Conservation (phyloP, 371 early-diverging fungal species). For the Lichtheimia ornata region DNA sequence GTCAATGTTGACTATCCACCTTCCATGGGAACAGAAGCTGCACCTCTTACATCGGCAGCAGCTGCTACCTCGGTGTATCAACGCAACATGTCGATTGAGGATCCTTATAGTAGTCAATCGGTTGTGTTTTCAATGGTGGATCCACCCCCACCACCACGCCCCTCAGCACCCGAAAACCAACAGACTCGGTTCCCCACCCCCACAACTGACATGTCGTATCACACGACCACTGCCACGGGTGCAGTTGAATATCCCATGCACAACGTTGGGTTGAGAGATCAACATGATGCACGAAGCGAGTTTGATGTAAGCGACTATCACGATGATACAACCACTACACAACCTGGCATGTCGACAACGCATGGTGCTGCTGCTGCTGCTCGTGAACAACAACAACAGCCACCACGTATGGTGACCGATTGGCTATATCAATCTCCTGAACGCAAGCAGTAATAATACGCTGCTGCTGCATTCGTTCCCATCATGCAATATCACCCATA, state of each 20-base stretch:
- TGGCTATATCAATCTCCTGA: conserved; percentile 25
- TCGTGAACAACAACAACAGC: conserved; percentile 5
- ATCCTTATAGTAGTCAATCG: conserved; percentile 39
- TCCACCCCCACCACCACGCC: conserved; percentile 4
- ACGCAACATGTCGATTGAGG: conserved; percentile 33
- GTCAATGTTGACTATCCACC: conserved; percentile 33
- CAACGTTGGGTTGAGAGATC: not conserved
- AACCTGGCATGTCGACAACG: not conserved
- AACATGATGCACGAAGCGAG: conserved; percentile 12
- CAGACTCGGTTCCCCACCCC: conserved; percentile 17
- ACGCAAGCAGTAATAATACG: conserved; percentile 10
- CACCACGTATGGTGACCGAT: conserved; percentile 17
- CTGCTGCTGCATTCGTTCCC: too few species aligned
- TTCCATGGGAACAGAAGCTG: conserved; percentile 20
- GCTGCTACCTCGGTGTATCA: conserved; percentile 9
- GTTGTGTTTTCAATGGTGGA: conserved; percentile 44
- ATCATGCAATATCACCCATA: too few species aligned
- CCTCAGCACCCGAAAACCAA: not conserved
- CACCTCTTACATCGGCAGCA: conserved; percentile 21
- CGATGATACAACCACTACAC: conserved; percentile 14
- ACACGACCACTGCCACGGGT: conserved; percentile 2
- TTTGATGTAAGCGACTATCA: conserved; percentile 17
- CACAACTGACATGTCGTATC: not conserved
- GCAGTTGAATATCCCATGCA: conserved; percentile 5
- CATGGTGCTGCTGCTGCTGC: not conserved